Conservation (phyloP, 2,329 filamentous ascomycete genomes). For the Penicillium glabrum region DNA sequence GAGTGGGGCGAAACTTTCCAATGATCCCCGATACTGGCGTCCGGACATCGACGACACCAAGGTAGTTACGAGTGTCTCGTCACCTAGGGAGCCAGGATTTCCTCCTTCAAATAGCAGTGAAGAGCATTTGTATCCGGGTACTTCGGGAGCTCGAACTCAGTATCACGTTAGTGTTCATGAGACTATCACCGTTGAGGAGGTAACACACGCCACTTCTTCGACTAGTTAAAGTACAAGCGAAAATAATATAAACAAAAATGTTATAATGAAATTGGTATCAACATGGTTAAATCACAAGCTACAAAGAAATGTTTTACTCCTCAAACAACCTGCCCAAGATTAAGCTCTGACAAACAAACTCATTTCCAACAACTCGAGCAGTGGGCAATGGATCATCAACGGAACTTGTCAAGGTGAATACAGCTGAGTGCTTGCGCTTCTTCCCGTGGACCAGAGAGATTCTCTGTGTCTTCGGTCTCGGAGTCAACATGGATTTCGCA, state of each 20-base stretch:
- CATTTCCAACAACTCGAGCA: slow-evolving; percentile 73
- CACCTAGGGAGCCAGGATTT: not conserved
- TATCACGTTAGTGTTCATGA: not conserved
- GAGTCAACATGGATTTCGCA: slow-evolving; percentile 47
- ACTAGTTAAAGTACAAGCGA: not conserved
- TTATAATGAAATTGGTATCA: slow-evolving; percentile 19
- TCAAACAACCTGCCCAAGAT: slow-evolving; percentile 80
- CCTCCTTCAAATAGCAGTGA: not conserved
- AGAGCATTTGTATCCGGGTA: not conserved
- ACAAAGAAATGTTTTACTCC: slow-evolving; percentile 36
- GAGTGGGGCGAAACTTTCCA: not conserved
- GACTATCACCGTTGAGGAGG: not conserved
- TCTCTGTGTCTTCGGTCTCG: slow-evolving; percentile 17
- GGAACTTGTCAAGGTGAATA: slow-evolving; percentile 22
- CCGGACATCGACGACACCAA: not conserved
- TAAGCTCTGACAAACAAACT: slow-evolving; percentile 87
- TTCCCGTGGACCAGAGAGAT: slow-evolving; percentile 29
- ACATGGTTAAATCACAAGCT: not conserved
- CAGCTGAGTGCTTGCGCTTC: slow-evolving; percentile 44
- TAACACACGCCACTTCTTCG: not conserved
- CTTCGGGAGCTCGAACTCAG: not conserved
- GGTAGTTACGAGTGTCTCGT: not conserved
- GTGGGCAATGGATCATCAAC: slow-evolving; percentile 41
- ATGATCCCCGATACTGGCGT: not conserved
- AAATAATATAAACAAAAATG: not conserved